Evolutionary conservation across 352 stramenopile genomes (phyloP).

Genomic region (Sclerospora graminicola): DNA sequence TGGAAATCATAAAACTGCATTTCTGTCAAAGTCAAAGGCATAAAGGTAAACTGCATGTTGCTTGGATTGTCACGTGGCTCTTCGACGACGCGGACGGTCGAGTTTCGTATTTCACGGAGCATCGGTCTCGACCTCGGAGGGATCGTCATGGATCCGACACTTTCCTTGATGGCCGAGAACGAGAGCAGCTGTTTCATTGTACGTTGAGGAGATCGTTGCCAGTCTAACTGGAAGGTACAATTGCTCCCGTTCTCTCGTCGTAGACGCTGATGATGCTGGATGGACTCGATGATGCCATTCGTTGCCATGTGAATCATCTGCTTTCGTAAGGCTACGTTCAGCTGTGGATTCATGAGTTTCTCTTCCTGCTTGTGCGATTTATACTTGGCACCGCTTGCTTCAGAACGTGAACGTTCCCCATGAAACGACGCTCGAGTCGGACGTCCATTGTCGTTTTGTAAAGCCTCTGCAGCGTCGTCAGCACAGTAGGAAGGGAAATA

Average conservation of each 20-base stretch:
- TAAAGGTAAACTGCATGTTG: constrained; percentile 41
- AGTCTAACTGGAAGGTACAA: constrained; percentile 78
- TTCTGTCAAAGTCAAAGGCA: constrained; percentile 60
- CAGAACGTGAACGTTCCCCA: too few species aligned
- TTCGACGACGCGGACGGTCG: constrained; percentile 57
- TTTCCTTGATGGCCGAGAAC: constrained; percentile 28
- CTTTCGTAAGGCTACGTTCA: constrained; percentile 72
- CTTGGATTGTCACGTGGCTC: constrained; percentile 28
- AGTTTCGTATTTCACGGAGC: constrained; percentile 31
- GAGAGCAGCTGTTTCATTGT: constrained; percentile 36
- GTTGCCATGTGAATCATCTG: constrained; percentile 88
- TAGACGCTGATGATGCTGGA: constrained; percentile 71
- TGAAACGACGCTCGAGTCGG: constrained; percentile 9
- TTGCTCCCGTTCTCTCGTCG: constrained; percentile 59
- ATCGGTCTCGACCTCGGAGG: constrained; percentile 21
- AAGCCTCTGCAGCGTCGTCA: constrained; percentile 12
- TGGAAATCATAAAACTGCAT: constrained; percentile 87
- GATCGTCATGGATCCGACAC: constrained; percentile 20
- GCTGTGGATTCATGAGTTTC: constrained; percentile 65
- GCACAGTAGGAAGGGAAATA: constrained; percentile 26
- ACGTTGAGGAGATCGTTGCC: constrained; percentile 54
- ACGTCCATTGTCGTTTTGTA: constrained; percentile 6
- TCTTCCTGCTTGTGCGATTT: constrained; percentile 12
- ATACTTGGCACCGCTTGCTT: constrained; percentile 4
- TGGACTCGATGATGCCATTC: constrained; percentile 78